These are phyloP conservation scores for Auriculariales sp. DNA, from an alignment of 768 basidiomycete genomes.

Conservation along the genomic window DNA sequence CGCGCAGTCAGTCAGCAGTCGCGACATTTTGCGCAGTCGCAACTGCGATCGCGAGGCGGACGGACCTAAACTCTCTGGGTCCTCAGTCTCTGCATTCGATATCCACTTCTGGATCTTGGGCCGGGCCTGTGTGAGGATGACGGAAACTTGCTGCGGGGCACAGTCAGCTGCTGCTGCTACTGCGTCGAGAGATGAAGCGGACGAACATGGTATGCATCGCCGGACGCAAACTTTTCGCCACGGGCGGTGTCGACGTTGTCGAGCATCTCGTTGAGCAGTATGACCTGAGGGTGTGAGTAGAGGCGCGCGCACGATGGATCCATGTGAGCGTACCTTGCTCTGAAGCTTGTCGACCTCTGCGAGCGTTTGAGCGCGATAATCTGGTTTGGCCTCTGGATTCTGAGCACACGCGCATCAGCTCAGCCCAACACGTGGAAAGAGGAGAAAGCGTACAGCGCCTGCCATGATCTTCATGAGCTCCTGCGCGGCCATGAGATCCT, in stretches of 20 bases:
- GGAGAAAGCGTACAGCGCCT: conserved; percentile 41
- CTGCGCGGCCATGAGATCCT: conserved; percentile 89
- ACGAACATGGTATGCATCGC: conserved; percentile 86
- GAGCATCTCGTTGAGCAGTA: conserved; percentile 92
- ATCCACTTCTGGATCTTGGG: conserved; percentile 98
- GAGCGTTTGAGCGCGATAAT: conserved; percentile 81
- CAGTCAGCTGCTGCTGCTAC: background rate
- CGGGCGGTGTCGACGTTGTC: conserved; percentile 68
- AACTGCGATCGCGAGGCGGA: conserved; percentile 1
- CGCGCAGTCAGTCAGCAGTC: background rate
- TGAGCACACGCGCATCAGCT: too few species aligned
- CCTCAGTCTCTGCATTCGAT: conserved; percentile 68
- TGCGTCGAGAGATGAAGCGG: background rate
- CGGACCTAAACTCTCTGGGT: conserved; percentile 79
- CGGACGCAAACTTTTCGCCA: conserved; percentile 68
- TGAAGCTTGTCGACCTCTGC: conserved; percentile 89
- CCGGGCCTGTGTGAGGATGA: conserved; percentile 62
- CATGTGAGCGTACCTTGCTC: too few species aligned
- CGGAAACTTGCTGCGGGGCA: conserved; percentile 67
- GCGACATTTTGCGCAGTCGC: background rate
- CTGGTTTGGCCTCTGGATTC: conserved; percentile 87
- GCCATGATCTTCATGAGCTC: conserved; percentile 94
- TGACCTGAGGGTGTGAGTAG: too few species aligned
- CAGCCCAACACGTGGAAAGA: background rate
- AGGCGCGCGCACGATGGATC: too few species aligned